These are phyloP conservation scores for Vicia sativa DNA, from an alignment of 306 rosid species.

Conservation along the genomic window DNA sequence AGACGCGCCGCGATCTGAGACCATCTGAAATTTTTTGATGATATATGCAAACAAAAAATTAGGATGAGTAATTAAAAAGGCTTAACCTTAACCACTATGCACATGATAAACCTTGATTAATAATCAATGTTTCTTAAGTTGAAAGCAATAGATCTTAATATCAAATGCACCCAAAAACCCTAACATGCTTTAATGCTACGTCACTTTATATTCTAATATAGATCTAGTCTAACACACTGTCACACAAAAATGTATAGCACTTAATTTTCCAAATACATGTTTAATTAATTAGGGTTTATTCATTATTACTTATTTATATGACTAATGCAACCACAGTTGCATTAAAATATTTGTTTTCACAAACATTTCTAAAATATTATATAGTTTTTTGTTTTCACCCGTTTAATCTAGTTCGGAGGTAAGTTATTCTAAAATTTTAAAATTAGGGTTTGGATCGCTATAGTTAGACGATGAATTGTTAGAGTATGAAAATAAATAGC, in stretches of 20 bases:
- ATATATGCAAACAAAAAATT: background rate
- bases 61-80: background rate
- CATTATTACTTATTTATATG: too few species aligned
- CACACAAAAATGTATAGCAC: too few species aligned
- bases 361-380: too few species aligned
- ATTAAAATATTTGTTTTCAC: too few species aligned
- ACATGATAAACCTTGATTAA: background rate
- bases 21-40: slow-evolving; percentile 60
- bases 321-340: too few species aligned
- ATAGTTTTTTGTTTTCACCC: too few species aligned
- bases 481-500: background rate
- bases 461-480: background rate
- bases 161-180: slow-evolving; percentile 6
- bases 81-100: background rate
- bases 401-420: too few species aligned
- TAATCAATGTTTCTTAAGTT: slow-evolving; percentile 26
- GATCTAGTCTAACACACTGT: too few species aligned
- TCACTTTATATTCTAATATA: background rate
- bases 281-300: too few species aligned
- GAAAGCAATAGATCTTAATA: slow-evolving; percentile 31
- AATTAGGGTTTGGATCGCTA: background rate
- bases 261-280: too few species aligned
- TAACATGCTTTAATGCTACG: slow-evolving; percentile 32
- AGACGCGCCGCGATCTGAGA: slow-evolving; percentile 96
- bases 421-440: too few species aligned